Base-by-base conservation (phyloP, 2,329 filamentous ascomycete species). In the Didymella pinodella region DNA sequence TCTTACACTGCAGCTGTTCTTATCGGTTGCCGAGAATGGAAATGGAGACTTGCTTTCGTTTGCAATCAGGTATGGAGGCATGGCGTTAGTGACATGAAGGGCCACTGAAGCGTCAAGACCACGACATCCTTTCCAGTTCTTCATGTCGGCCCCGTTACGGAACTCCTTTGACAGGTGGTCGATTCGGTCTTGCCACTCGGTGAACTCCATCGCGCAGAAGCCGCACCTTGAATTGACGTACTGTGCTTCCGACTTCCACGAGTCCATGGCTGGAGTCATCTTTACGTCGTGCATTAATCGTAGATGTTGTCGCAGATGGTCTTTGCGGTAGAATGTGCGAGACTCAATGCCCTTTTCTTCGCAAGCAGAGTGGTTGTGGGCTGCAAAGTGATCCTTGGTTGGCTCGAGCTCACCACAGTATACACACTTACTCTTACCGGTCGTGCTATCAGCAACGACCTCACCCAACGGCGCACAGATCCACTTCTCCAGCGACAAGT, bases 261-360 rank as follows among this genome's bases (percentile, higher is more conserved):
- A 86, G 84, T 93, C 65, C 88, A 86, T 88, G 77, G 80, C 71
- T 77, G 78, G 66, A 81, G 88, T 79, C 71, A 86, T 82, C 62
- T 90, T 90, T 64, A 82, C 83, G 60, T 81, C 80, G 67, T 88
- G 86, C 80, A 87, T 86, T 52, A 88, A 75, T 34, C 85, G 80
- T 31, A 88, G 73, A 70, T 88, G 86, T 66, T 88, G 86, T 48
- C 85, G 82, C 12, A 88, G 78, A 66, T 88, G 86, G 65, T 88
- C 86, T 71, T 88, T 88, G 26, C 86, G 79, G 66, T 85, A 87
- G 70, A 88, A 88, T 0, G 84, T 87, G 34, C 86, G 83, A 65
- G 91, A 88, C 54, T 86, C 82, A 1, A 83, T 63, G 4, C 84
- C 84, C 70, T 90, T 86, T 68, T 92, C 89, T 62, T 87, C 86